Conservation (phyloP, 2,329 filamentous ascomycete species). For the Phialemonium atrogriseum region DNA sequence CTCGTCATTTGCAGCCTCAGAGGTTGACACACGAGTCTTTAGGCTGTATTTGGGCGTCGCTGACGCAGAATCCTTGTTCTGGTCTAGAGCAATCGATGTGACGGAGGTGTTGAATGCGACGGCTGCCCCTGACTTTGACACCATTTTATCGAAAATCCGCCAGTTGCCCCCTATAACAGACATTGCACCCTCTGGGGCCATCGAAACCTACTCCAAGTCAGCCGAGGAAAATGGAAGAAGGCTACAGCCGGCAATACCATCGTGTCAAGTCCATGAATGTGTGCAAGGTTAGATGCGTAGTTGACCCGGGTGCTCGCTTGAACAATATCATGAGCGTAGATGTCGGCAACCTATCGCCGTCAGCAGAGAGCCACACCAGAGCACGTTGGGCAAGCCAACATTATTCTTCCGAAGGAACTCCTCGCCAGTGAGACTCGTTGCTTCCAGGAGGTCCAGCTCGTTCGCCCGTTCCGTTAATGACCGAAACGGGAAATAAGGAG, state of each 20-base stretch:
- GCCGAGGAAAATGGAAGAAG: background rate
- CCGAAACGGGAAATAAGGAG: conserved; percentile 74
- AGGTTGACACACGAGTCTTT: conserved; percentile 21
- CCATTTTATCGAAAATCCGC: conserved; percentile 84
- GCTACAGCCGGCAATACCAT: conserved; percentile 43
- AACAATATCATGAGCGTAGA: conserved; percentile 72
- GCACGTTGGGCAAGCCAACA: conserved; percentile 25
- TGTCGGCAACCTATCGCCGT: conserved; percentile 41
- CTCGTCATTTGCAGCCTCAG: conserved; percentile 17
- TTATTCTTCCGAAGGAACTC: conserved; percentile 62
- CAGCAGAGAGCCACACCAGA: too few species aligned
- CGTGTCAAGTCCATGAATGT: conserved; percentile 81
- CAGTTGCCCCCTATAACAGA: conserved; percentile 81
- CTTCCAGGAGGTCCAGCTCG: conserved; percentile 56
- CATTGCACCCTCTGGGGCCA: conserved; percentile 80
- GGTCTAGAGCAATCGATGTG: conserved; percentile 44
- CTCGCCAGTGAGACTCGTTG: conserved; percentile 64
- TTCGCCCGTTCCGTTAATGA: conserved; percentile 63
- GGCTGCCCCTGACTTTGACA: conserved; percentile 52
- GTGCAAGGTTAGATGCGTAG: conserved; percentile 81
- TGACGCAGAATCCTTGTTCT: conserved; percentile 28
- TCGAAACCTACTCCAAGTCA: conserved; percentile 56
- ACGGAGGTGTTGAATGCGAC: conserved; percentile 63
- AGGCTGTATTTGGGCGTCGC: conserved; percentile 39
- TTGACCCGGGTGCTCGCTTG: conserved; percentile 91